phyloP scores from a whole-genome alignment of 148 eudicot species.

The Limonium bicolor region DNA sequence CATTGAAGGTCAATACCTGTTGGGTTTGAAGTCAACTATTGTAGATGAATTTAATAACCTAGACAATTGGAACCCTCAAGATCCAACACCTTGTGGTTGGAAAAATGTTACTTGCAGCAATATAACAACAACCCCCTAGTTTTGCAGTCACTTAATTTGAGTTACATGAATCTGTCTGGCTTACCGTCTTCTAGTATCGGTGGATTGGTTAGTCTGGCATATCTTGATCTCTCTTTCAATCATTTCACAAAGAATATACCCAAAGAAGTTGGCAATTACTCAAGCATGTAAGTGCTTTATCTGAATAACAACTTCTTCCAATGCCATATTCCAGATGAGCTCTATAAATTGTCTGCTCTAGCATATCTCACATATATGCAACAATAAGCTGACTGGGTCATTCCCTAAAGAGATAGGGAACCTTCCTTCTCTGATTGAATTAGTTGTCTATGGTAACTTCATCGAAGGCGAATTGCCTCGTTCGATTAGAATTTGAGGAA shows the following conservation, averaged over 20 bases:
- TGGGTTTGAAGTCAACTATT: conserved; percentile 39
- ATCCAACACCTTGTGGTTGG: conserved; percentile 68
- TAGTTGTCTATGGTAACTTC: conserved; percentile 15
- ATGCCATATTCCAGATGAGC: conserved; percentile 25
- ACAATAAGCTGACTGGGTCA: conserved; percentile 28
- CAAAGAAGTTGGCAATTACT: conserved; percentile 22
- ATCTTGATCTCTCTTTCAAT: conserved; percentile 44
- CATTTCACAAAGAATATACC: conserved; percentile 36
- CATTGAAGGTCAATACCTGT: conserved; percentile 47
- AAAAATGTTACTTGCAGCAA: conserved; percentile 59
- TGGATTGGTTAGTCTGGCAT: conserved; percentile 30
- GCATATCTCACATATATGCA: conserved; percentile 28
- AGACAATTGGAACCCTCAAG: conserved; percentile 44
- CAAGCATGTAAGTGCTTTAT: conserved; percentile 43
- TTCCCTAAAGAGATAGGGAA: conserved; percentile 30
- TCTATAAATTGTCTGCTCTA: conserved; percentile 25
- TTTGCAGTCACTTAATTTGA: conserved; percentile 36
- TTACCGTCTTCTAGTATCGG: conserved; percentile 44
- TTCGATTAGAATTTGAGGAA: conserved; percentile 19
- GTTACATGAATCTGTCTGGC: conserved; percentile 49
- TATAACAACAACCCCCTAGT: conserved; percentile 28
- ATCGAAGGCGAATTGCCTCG: conserved; percentile 18
- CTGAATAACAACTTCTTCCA: conserved; percentile 33
- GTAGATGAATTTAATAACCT: conserved; percentile 26
- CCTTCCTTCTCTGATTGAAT: conserved; percentile 22